Conservation (phyloP, 495 filamentous ascomycete species). For the Letharia columbiana region DNA sequence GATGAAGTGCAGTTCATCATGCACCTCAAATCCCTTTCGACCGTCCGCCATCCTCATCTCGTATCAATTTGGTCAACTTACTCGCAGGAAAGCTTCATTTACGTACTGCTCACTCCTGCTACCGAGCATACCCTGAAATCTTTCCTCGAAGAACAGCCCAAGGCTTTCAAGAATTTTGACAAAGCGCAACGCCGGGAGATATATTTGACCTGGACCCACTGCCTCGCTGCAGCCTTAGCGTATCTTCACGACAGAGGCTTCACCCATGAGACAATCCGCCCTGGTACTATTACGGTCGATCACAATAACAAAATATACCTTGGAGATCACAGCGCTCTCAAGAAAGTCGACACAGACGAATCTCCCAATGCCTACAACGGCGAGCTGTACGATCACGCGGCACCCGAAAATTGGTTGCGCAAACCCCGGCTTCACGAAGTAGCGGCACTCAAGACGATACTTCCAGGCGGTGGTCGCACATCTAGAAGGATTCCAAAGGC, state of each 20-base stretch:
- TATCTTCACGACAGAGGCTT: constrained; percentile 67
- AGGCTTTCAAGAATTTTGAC: constrained; percentile 57
- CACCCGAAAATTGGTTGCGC: constrained; percentile 67
- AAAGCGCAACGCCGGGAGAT: constrained; percentile 62
- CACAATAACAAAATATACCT: constrained; percentile 62
- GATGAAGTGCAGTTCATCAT: constrained; percentile 46
- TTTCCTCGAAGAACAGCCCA: constrained; percentile 62
- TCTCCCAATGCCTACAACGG: constrained; percentile 31
- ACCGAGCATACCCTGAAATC: constrained; percentile 69
- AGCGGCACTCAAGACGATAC: constrained; percentile 26
- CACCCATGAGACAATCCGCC: constrained; percentile 71
- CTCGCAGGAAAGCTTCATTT: constrained; percentile 60
- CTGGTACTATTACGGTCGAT: constrained; percentile 74
- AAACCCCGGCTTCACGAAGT: constrained; percentile 33
- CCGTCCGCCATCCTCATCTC: constrained; percentile 72
- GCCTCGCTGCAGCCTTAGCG: constrained; percentile 66
- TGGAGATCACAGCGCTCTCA: constrained; percentile 59
- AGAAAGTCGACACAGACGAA: constrained; percentile 53
- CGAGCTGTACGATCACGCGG: constrained; percentile 80
- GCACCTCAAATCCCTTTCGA: constrained; percentile 58
- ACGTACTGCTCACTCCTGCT: constrained; percentile 65
- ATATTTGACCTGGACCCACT: constrained; percentile 81
- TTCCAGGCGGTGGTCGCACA: constrained; percentile 44
- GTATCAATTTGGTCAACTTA: constrained; percentile 78
- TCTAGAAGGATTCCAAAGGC: constrained; percentile 28